Conservation (phyloP, 2,329 filamentous ascomycete species). For the Gyromitra esculenta region DNA sequence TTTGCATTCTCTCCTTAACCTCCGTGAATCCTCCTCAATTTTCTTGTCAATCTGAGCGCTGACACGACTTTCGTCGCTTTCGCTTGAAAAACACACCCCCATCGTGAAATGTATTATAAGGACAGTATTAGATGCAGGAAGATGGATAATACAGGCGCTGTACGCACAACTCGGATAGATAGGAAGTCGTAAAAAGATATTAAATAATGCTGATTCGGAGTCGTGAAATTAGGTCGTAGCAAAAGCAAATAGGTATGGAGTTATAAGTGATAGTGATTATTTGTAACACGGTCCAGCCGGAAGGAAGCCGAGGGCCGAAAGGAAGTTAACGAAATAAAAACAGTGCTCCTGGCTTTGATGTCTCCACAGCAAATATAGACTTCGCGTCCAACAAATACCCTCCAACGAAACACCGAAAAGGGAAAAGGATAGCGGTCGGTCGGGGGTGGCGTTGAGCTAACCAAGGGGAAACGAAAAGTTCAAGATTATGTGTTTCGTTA, state of each 20-base stretch:
- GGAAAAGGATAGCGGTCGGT: constrained; percentile 23
- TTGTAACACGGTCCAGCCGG: constrained; percentile 55
- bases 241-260: constrained; percentile 43
- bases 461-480: constrained; percentile 44
- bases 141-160: constrained; percentile 48
- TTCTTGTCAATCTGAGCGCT: constrained; percentile 95
- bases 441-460: constrained; percentile 42
- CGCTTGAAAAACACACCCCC: constrained; percentile 93
- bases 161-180: constrained; percentile 40
- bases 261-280: constrained; percentile 53
- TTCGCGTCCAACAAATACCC: constrained; percentile 41
- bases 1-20: constrained; percentile 97
- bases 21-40: constrained; percentile 92
- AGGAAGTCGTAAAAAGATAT: constrained; percentile 48
- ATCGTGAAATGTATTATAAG: constrained; percentile 67
- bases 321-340: constrained; percentile 43
- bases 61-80: constrained; percentile 87
- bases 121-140: constrained; percentile 50
- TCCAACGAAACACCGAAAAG: constrained; percentile 39
- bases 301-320: constrained; percentile 51
- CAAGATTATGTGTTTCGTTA: constrained; percentile 47
- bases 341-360: constrained; percentile 21
- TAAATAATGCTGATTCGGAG: constrained; percentile 46
- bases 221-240: constrained; percentile 53
- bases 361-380: constrained; percentile 42